Conservation (phyloP, 73 alveolate genomes). For the Paramecium sexaurelia region DNA sequence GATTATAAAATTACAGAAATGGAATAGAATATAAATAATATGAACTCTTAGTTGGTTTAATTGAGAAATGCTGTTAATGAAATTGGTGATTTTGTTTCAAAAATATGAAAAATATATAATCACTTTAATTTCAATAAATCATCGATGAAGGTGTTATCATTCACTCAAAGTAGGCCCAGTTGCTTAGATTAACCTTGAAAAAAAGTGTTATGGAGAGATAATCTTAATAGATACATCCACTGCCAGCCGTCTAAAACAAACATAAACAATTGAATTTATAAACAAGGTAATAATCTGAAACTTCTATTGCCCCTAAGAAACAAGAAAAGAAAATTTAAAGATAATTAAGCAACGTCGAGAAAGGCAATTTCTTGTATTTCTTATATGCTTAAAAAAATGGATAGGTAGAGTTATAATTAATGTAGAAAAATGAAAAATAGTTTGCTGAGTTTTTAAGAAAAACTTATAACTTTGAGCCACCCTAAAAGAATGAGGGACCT, state of each 20-base stretch:
- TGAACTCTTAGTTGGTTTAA: not conserved
- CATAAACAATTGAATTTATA: not conserved
- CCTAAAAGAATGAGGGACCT: not conserved
- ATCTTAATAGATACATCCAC: not conserved
- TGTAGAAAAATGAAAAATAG: constrained; percentile 30
- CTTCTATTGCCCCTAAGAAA: not conserved
- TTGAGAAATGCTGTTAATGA: constrained; percentile 36
- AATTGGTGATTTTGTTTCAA: constrained; percentile 41
- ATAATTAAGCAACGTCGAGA: not conserved
- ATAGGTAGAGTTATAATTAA: not conserved
- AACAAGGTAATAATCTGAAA: not conserved
- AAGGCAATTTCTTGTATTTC: constrained; percentile 37
- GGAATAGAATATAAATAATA: not conserved
- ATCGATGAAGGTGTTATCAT: constrained; percentile 36
- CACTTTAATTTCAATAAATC: constrained; percentile 38
- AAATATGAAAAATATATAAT: constrained; percentile 32
- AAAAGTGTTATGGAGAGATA: not conserved
- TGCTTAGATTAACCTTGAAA: not conserved
- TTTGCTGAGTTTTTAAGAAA: constrained; percentile 38
- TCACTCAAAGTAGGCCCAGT: not conserved
- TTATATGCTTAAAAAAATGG: constrained; percentile 34
- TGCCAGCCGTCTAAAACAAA: not conserved
- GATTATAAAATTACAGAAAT: constrained; percentile 8
- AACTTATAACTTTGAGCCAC: constrained; percentile 52
- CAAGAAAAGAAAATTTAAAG: not conserved